phyloP scores from a whole-genome alignment of 2,329 filamentous ascomycete genomes.

The Raffaelea albimanens region DNA sequence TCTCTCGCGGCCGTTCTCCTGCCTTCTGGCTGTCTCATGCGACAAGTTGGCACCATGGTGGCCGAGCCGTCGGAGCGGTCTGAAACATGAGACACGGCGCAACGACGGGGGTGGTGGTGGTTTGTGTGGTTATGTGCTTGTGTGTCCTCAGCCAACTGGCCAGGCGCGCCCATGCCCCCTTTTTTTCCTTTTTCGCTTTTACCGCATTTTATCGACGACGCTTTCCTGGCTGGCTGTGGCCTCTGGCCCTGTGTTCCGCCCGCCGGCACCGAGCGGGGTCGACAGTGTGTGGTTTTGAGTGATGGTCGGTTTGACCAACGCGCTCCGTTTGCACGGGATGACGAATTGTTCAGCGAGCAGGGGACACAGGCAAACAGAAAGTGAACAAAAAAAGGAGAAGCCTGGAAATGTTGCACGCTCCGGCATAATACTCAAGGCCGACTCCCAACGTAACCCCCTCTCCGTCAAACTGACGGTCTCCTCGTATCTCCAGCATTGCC shows the following conservation, averaged over 20 bases:
- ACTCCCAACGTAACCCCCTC: no score
- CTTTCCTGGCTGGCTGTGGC: background rate
- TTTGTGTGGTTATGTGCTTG: no score
- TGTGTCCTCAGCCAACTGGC: no score
- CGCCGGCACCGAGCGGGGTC: slow-evolving; percentile 2
- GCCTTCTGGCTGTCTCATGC: slow-evolving; percentile 1
- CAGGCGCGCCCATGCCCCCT: background rate
- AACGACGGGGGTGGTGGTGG: slow-evolving; percentile 1
- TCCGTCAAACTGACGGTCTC: no score
- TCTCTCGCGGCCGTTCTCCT: background rate
- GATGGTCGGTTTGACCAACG: slow-evolving; percentile 5
- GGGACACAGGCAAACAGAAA: no score
- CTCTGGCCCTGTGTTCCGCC: background rate
- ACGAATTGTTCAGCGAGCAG: background rate
- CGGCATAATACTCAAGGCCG: no score
- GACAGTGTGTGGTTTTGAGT: slow-evolving; percentile 1
- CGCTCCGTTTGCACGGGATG: background rate
- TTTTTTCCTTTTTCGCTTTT: background rate
- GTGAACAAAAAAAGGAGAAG: no score
- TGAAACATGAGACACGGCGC: slow-evolving; percentile 12
- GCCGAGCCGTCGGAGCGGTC: slow-evolving; percentile 11
- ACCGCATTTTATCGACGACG: background rate
- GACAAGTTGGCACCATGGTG: slow-evolving; percentile 5
- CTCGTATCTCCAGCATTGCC: no score
- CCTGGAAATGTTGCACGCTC: no score